Base-by-base conservation (phyloP, 768 basidiomycete species). In the Tricholoma sp. region DNA sequence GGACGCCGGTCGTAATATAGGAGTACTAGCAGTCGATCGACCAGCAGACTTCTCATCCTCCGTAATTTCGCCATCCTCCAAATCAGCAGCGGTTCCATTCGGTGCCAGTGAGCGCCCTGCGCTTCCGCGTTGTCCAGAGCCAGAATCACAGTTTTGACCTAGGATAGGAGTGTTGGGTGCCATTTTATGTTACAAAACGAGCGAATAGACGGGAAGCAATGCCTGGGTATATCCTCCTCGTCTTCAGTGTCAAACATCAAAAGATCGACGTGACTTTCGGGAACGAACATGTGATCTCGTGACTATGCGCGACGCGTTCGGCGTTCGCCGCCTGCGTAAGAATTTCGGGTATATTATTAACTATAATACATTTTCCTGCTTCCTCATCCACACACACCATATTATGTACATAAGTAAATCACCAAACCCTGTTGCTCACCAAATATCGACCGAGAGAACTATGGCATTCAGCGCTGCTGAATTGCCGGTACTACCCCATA, bases 1-100 rank as follows among this genome's bases (percentile, higher is more conserved):
- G 21, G 24, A 2, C 18, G 10, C 51, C 18, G 8, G 35, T 14
- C 32, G 32, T 18, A 18, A 32, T 21, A 22, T 39, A 19, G 51
- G 51, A 34, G 51, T 24, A 21, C 14, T 41, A 37, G 32, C n/a
- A 43, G 53, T 18, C 31, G 34, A 37, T 39, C 41, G 24, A 41
- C 27, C 41, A 24, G 41, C 27, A 27, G 53, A 54, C 16, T 49
- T 59, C 34, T 27, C 46, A 47, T 59, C 63, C 31, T 64, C 63
- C 31, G 54, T 52, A 18, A 64, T 64, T 56, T 64, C 63, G 18
- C 63, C 63, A n/a, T 64, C 63, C 32, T 64, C 63, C 45, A 64
- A 35, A 56, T 64, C 61, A 32, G 39, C 39, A 21, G 19, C 12
- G 9, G 53, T 2, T 54, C 27, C 27, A 24, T 43, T 34, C n/a